These are phyloP conservation scores for Irpex rosettiformis DNA, from an alignment of 1,284 basidiomycete genomes.

Conservation along the genomic window DNA sequence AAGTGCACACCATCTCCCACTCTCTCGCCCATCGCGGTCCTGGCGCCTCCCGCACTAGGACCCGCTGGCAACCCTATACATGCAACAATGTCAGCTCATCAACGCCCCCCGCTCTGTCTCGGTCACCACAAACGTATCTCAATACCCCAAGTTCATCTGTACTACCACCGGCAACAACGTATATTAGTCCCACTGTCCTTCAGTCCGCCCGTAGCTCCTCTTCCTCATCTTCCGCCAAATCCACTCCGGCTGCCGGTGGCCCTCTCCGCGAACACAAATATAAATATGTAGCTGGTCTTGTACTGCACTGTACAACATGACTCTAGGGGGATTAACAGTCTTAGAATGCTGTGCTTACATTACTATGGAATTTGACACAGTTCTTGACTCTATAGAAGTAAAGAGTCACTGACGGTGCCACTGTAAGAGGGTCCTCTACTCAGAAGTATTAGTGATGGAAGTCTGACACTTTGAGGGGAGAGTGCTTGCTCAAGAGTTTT, in stretches of 20 bases:
- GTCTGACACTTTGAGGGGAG: too few relatives aligned
- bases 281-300: too few relatives aligned
- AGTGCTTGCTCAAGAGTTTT: too few relatives aligned
- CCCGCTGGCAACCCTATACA: slow-evolving; percentile 75
- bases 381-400: too few relatives aligned
- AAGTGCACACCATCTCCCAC: slow-evolving; percentile 59
- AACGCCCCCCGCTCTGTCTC: slow-evolving; percentile 32
- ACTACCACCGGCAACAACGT: slow-evolving; percentile 36
- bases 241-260: slow-evolving; percentile 18
- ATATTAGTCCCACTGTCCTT: slow-evolving; percentile 29
- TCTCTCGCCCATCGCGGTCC: slow-evolving; percentile 65
- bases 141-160: slow-evolving; percentile 60
- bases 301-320: too few relatives aligned
- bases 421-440: too few relatives aligned
- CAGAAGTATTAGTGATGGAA: too few relatives aligned
- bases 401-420: too few relatives aligned
- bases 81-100: slow-evolving; percentile 30
- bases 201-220: slow-evolving; percentile 32
- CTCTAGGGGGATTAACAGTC: too few relatives aligned
- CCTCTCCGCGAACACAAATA: slow-evolving; percentile 50
- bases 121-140: slow-evolving; percentile 47
- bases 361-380: too few relatives aligned
- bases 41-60: slow-evolving; percentile 59
- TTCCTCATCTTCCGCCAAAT: background rate
- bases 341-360: too few relatives aligned